phyloP scores from a whole-genome alignment of 2,329 filamentous ascomycete genomes.

The Aspergillus pseudonomiae region DNA sequence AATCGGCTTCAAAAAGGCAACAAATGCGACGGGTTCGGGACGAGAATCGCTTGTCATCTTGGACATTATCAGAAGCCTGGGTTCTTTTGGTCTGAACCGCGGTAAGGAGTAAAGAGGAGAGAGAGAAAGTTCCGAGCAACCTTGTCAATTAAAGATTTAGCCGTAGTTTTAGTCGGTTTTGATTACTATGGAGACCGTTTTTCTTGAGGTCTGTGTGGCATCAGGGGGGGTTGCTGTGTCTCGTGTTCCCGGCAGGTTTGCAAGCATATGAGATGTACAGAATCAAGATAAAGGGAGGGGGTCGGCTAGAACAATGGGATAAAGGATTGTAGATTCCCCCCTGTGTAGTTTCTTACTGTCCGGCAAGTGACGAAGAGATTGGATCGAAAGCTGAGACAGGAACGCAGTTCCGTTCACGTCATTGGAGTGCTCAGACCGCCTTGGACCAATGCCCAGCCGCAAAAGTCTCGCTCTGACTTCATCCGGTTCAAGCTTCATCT shows the following conservation, averaged over 20 bases:
- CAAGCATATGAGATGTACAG: neutral
- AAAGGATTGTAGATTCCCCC: neutral
- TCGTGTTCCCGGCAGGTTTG: neutral
- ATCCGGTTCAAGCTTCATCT: constrained; percentile 16
- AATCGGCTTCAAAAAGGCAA: neutral
- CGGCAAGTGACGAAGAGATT: too few relatives aligned
- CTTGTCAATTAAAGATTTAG: neutral
- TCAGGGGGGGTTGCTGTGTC: neutral
- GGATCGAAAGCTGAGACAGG: neutral
- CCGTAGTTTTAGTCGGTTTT: neutral
- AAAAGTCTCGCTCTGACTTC: constrained; percentile 10
- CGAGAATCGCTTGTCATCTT: neutral
- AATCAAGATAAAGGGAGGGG: neutral
- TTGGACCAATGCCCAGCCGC: neutral
- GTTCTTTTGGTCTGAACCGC: constrained; percentile 11
- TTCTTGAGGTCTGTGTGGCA: neutral
- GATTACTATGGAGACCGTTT: constrained; percentile 2
- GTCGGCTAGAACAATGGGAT: neutral
- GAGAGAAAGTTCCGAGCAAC: neutral
- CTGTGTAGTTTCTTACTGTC: neutral
- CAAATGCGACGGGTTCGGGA: neutral
- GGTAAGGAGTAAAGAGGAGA: constrained; percentile 2
- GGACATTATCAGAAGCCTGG: constrained; percentile 9
- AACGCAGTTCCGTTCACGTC: neutral
- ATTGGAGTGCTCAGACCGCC: constrained; percentile 7